phyloP scores from a whole-genome alignment of 805 yeast genomes.

The Hanseniaspora valbyensis region DNA sequence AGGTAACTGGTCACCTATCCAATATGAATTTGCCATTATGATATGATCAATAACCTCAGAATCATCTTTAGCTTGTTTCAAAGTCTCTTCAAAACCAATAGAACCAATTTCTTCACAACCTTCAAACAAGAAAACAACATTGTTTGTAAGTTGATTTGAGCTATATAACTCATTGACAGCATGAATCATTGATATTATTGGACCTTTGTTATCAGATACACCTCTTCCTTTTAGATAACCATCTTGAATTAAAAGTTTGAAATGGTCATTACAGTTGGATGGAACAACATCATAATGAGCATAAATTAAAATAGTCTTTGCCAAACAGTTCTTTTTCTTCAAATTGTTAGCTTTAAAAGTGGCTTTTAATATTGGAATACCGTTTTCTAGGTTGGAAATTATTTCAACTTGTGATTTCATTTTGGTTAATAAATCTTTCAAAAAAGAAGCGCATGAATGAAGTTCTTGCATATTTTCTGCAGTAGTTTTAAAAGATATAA shows the following conservation, averaged over 20 bases:
- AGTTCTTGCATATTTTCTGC: slow-evolving; percentile 24
- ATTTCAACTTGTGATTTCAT: slow-evolving; percentile 42
- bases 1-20: slow-evolving; percentile 84
- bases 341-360: slow-evolving; percentile 40
- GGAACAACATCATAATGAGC: slow-evolving; percentile 90
- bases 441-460: slow-evolving; percentile 71
- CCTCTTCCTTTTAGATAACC: slow-evolving; percentile 90
- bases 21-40: slow-evolving; percentile 77
- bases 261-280: slow-evolving; percentile 75
- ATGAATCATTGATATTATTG: slow-evolving; percentile 72
- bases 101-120: slow-evolving; percentile 97
- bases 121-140: slow-evolving; percentile 74
- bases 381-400: slow-evolving; percentile 34
- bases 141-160: slow-evolving; percentile 44
- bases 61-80: slow-evolving; percentile 44
- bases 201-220: slow-evolving; percentile 91
- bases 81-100: slow-evolving; percentile 63
- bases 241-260: slow-evolving; percentile 57
- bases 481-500: slow-evolving; percentile 10
- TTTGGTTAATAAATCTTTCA: slow-evolving; percentile 48
- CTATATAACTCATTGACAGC: slow-evolving; percentile 66
- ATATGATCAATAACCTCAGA: slow-evolving; percentile 77
- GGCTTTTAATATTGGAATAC: slow-evolving; percentile 76
- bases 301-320: slow-evolving; percentile 63
- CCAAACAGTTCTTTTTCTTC: slow-evolving; percentile 13